Evolutionary conservation across 148 eudicot species (phyloP).

Genomic region (Limonium bicolor): DNA sequence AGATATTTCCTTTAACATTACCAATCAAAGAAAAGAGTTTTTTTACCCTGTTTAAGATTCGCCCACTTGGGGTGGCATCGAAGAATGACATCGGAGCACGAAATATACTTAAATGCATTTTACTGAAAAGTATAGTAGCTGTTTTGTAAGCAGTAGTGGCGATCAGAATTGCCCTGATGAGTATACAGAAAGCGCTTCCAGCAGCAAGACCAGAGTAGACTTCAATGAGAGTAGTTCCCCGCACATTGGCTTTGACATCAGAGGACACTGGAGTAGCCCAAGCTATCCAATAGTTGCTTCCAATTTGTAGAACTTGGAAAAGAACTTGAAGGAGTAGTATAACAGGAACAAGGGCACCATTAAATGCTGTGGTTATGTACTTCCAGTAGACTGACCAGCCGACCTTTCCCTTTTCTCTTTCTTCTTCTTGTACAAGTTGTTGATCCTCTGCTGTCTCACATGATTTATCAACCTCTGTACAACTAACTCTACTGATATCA

Average conservation of each 20-base stretch:
- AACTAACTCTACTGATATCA: too few species aligned
- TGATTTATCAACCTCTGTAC: too few species aligned
- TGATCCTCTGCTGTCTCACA: slow-evolving; percentile 11
- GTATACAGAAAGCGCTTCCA: slow-evolving; percentile 44
- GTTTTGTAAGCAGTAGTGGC: slow-evolving; percentile 42
- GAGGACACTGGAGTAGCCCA: slow-evolving; percentile 58
- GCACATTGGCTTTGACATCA: slow-evolving; percentile 25
- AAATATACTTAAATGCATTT: slow-evolving; percentile 48
- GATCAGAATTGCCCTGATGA: slow-evolving; percentile 30
- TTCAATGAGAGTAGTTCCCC: slow-evolving; percentile 22
- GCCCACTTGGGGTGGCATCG: slow-evolving; percentile 66
- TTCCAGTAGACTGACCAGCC: slow-evolving; percentile 53
- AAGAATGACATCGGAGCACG: slow-evolving; percentile 82
- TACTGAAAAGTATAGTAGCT: slow-evolving; percentile 38
- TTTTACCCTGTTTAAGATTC: slow-evolving; percentile 51
- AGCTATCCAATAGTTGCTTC: slow-evolving; percentile 72
- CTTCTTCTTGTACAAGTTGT: slow-evolving; percentile 70
- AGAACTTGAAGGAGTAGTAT: slow-evolving; percentile 32
- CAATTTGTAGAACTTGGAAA: slow-evolving; percentile 42
- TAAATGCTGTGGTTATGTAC: slow-evolving; percentile 52
- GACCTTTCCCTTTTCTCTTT: slow-evolving; percentile 55
- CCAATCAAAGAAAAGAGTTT: background rate
- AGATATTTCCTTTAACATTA: too few species aligned
- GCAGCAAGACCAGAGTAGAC: slow-evolving; percentile 42
- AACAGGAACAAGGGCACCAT: slow-evolving; percentile 46